Conservation (phyloP, 768 basidiomycete species). For the Piloderma croceum region DNA sequence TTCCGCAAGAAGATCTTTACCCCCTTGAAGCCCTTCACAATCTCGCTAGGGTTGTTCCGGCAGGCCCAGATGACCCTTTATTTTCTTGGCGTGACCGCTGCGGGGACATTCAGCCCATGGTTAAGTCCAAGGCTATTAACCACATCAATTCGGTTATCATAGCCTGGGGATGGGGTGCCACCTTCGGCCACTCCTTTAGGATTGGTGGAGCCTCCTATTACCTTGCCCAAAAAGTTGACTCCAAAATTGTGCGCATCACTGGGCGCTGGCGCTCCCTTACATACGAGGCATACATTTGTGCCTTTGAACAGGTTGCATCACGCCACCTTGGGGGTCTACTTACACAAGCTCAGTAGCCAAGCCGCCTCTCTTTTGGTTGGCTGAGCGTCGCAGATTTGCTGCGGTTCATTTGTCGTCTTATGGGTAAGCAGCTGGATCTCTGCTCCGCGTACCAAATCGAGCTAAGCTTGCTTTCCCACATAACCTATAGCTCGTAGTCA, state of each 20-base stretch:
- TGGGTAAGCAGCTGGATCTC: too few species aligned
- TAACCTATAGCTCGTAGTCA: too few species aligned
- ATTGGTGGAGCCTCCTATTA: conserved; percentile 37
- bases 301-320: conserved; percentile 30
- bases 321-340: conserved; percentile 11
- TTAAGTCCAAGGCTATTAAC: conserved; percentile 18
- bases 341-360: too few species aligned
- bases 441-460: too few species aligned
- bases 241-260: conserved; percentile 29
- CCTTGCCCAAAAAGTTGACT: conserved; percentile 24
- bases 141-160: conserved; percentile 27
- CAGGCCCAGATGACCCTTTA: conserved; percentile 23
- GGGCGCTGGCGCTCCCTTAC: conserved; percentile 36
- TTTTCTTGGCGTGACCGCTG: conserved; percentile 31
- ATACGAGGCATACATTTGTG: conserved; percentile 33
- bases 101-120: conserved; percentile 25
- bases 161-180: conserved; percentile 22
- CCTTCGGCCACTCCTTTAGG: conserved; percentile 38
- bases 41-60: conserved; percentile 22
- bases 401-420: too few species aligned
- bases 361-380: too few species aligned
- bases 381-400: too few species aligned
- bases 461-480: too few species aligned
- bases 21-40: conserved; percentile 28
- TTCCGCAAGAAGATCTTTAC: conserved; percentile 19